Evolutionary conservation across 2,329 filamentous ascomycete genomes (phyloP), one percentile per base, ranked within the genome.

Genomic region (Tolypocladium paradoxum): DNA sequence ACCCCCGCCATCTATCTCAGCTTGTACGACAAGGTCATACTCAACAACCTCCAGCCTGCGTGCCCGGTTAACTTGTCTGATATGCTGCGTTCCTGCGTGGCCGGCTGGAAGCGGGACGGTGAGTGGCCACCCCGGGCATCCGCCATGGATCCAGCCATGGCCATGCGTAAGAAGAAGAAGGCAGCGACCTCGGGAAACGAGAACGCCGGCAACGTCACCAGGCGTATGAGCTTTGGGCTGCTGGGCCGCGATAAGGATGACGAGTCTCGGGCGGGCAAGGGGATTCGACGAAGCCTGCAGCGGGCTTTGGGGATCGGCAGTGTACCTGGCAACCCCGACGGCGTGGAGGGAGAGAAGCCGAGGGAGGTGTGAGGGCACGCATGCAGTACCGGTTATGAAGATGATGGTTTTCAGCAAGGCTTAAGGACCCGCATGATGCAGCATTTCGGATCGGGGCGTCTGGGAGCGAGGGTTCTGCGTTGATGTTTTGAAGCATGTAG

Each of bases 51-150:
- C 58, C 88, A 90, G 3, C 92, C 92, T 0, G 85, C 87, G 1
- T 88, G 95, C 18, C 92, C 92, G 4, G 87, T 96, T 63, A 96
- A 96, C 61, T 79, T 97, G 0, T 73, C 78, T 33, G 89, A 95
- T 61, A 84, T 96, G 73, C 82, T 88, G 24, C 79, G 83, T 11
- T 83, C 88, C 14, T 87, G 92, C 58, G 90, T 97, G 1, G 78
- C 86, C 31, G 92, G 92, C 45, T 96, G 92, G 92, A 95, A 95
- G 68, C 79, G 88, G 40, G 89, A 93, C 62, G 91, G 90, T 18
- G 89, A 96, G 68, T 97, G 92, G 92, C 91, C 92, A 5, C 89
- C 20, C 63, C 77, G 48, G 60, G 74, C 47, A 73, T 79, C 62
- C 66, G 76, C 57, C 72, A 53, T 70, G 60, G 52, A 68, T 62